Percentiles rank a stretch among this genome's conserved stretches.
Evolutionary conservation across 2,329 filamentous ascomycete species (phyloP).

Genomic region (Diaporthe sp.): DNA sequence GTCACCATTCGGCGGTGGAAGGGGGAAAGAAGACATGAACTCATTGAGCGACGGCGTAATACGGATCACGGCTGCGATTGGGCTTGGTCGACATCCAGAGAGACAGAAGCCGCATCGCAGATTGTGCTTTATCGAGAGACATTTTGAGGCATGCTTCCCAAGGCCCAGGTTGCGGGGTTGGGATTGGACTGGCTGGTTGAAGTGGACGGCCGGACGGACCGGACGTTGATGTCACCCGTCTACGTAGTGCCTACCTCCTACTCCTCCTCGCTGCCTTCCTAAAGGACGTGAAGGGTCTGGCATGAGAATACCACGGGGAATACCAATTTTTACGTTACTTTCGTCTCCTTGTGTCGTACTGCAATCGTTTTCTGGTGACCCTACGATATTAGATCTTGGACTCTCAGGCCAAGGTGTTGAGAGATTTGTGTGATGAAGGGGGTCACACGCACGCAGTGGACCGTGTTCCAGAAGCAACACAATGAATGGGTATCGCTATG

Average conservation of each 20-base stretch:
- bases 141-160: neutral
- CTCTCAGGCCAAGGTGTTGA: neutral
- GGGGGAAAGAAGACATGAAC: neutral
- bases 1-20: neutral
- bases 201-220: neutral
- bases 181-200: neutral
- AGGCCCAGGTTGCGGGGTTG: neutral
- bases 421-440: neutral
- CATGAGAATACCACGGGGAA: neutral
- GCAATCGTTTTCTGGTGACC: neutral
- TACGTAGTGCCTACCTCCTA: neutral
- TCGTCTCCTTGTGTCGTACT: neutral
- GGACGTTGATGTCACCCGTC: neutral
- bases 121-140: conserved; percentile 1
- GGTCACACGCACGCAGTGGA: neutral
- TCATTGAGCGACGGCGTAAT: conserved; percentile 40
- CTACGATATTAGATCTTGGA: neutral
- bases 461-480: conserved; percentile 13
- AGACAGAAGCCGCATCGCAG: conserved; percentile 27
- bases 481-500: conserved; percentile 40
- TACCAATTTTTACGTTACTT: neutral
- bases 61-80: conserved; percentile 27
- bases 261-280: neutral
- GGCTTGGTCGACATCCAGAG: conserved; percentile 23
- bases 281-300: neutral